Percentiles rank a stretch among this genome's conserved stretches.
Conservation (phyloP, 306 rosid genomes). For the Luffa acutangula region DNA sequence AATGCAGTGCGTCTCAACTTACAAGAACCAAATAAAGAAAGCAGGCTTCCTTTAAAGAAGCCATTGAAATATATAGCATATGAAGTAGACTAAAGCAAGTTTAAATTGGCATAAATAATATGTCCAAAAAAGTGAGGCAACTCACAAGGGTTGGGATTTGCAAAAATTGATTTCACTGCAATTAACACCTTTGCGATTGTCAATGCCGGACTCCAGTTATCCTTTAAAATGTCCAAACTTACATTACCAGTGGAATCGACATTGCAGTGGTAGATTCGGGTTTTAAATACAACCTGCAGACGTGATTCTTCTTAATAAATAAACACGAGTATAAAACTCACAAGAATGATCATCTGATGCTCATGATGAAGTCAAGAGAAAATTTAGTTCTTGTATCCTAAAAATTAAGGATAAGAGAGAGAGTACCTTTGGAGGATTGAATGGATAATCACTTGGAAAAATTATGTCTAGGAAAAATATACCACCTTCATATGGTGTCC, state of each 20-base stretch:
- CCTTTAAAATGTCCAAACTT: conserved; percentile 63
- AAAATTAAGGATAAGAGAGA: background rate
- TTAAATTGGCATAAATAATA: background rate
- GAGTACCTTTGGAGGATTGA: conserved; percentile 73
- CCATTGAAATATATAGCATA: background rate
- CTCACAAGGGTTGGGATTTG: conserved; percentile 77
- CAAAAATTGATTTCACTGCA: conserved; percentile 54
- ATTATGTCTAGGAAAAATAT: conserved; percentile 71
- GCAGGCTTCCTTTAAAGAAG: background rate
- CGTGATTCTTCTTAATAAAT: background rate
- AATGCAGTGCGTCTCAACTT: background rate
- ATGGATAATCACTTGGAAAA: conserved; percentile 79
- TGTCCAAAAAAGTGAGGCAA: background rate
- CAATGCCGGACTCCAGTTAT: conserved; percentile 91
- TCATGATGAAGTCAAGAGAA: background rate
- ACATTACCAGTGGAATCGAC: conserved; percentile 52
- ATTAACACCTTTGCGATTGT: conserved; percentile 70
- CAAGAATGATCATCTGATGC: background rate
- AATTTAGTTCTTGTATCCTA: background rate
- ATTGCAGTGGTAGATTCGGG: conserved; percentile 88
- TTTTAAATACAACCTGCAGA: conserved; percentile 71
- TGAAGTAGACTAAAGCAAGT: background rate
- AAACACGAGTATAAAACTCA: background rate
- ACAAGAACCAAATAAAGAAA: background rate
- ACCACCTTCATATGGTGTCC: conserved; percentile 83